Percentiles rank a stretch among this genome's conserved stretches.
Evolutionary conservation across 2,329 filamentous ascomycete species (phyloP).

Genomic region (Lachnellula suecica): DNA sequence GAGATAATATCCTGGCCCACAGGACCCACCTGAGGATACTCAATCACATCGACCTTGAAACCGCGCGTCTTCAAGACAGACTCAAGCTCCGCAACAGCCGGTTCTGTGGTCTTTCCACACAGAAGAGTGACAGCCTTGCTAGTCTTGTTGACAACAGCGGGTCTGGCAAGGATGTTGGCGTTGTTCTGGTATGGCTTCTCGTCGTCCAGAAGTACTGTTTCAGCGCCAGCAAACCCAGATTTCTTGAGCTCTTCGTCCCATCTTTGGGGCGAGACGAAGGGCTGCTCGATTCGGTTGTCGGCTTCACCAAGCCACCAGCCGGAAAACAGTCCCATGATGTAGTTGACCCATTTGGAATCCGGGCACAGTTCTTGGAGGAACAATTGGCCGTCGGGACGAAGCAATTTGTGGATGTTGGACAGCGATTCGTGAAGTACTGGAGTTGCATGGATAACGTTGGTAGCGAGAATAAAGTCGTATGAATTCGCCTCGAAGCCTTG

Average conservation of each 20-base stretch:
- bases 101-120: neutral
- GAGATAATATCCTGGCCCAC: constrained; percentile 26
- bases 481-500: constrained; percentile 34
- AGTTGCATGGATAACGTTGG: constrained; percentile 29
- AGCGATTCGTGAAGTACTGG: constrained; percentile 14
- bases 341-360: neutral
- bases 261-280: constrained; percentile 23
- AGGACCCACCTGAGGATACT: constrained; percentile 3
- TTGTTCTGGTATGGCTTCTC: constrained; percentile 22
- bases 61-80: constrained; percentile 3
- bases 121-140: constrained; percentile 5
- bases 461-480: constrained; percentile 28
- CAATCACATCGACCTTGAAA: constrained; percentile 7
- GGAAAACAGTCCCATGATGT: constrained; percentile 8
- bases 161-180: constrained; percentile 21
- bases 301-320: constrained; percentile 20
- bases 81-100: neutral
- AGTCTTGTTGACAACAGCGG: neutral
- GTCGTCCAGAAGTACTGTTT: constrained; percentile 25
- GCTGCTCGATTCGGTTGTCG: constrained; percentile 25
- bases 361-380: constrained; percentile 11
- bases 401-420: constrained; percentile 18
- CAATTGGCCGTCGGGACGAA: constrained; percentile 18
- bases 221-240: constrained; percentile 34
- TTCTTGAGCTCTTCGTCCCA: constrained; percentile 29